These are phyloP conservation scores for Arxiozyma slooffiae DNA, from an alignment of 1,139 yeast genomes.

Conservation along the genomic window DNA sequence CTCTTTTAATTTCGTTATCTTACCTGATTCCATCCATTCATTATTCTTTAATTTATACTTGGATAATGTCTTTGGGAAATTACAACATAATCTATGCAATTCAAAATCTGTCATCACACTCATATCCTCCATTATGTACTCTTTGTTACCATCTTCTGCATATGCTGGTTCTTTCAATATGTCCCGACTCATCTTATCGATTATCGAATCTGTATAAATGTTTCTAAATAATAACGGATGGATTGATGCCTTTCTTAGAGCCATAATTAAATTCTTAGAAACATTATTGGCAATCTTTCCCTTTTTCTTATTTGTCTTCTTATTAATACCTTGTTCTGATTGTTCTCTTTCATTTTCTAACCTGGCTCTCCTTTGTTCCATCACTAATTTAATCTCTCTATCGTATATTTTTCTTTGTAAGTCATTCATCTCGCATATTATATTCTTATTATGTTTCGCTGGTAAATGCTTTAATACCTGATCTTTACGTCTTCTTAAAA, in stretches of 20 bases:
- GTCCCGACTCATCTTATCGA: conserved; percentile 60
- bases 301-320: conserved; percentile 24
- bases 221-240: conserved; percentile 67
- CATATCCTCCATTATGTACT: conserved; percentile 85
- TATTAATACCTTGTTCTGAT: conserved; percentile 27
- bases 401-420: conserved; percentile 55
- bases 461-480: conserved; percentile 90
- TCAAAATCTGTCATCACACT: conserved; percentile 92
- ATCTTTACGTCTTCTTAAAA: conserved; percentile 78
- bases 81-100: conserved; percentile 60
- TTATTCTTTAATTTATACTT: conserved; percentile 45
- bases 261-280: conserved; percentile 51
- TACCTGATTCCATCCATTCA: conserved; percentile 69
- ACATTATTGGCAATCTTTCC: conserved; percentile 30
- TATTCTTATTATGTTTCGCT: conserved; percentile 53
- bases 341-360: conserved; percentile 19
- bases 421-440: conserved; percentile 52
- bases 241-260: conserved; percentile 60
- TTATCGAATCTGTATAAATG: conserved; percentile 43
- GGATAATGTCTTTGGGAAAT: conserved; percentile 58
- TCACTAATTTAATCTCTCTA: conserved; percentile 43
- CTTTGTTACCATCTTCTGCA: conserved; percentile 54
- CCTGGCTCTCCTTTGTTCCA: conserved; percentile 41
- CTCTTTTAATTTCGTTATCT: conserved; percentile 47
- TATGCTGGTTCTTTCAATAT: conserved; percentile 79